Evolutionary conservation across 106 monocot species (phyloP).

Genomic region (Amphibolis antarctica): DNA sequence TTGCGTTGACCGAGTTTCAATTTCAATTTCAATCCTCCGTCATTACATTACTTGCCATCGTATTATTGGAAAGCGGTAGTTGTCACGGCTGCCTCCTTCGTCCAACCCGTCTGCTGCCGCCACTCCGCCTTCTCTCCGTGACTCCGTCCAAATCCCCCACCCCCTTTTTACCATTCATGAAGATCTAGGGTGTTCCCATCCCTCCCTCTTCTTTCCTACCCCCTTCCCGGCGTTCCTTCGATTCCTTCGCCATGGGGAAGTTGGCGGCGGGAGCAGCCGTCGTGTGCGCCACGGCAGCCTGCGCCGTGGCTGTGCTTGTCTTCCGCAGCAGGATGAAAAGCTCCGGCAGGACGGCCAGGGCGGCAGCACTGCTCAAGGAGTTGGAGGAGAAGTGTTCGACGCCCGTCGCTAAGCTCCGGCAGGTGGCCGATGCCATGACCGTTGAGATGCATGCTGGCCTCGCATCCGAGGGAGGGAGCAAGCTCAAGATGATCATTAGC

Average conservation of each 20-base stretch:
- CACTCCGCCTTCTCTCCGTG: too few relatives aligned
- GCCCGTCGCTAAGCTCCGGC: conserved; percentile 55
- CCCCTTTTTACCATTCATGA: too few relatives aligned
- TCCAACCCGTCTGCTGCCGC: too few relatives aligned
- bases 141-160: too few relatives aligned
- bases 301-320: conserved; percentile 51
- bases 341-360: conserved; percentile 32
- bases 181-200: too few relatives aligned
- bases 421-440: conserved; percentile 84
- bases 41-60: too few relatives aligned
- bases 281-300: conserved; percentile 51
- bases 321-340: conserved; percentile 40
- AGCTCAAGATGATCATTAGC: conserved; percentile 97
- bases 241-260: conserved; percentile 16
- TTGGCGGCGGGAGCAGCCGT: conserved; percentile 47
- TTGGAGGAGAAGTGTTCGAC: conserved; percentile 62
- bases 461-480: conserved; percentile 66
- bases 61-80: too few relatives aligned
- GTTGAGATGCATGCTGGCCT: conserved; percentile 96
- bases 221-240: too few relatives aligned
- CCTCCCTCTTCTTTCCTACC: too few relatives aligned
- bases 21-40: too few relatives aligned
- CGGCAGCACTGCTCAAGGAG: conserved; percentile 45
- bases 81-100: too few relatives aligned
- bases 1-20: too few relatives aligned